Base-by-base conservation (phyloP, 2,329 filamentous ascomycete genomes). In the Westerdykella aurantiaca region DNA sequence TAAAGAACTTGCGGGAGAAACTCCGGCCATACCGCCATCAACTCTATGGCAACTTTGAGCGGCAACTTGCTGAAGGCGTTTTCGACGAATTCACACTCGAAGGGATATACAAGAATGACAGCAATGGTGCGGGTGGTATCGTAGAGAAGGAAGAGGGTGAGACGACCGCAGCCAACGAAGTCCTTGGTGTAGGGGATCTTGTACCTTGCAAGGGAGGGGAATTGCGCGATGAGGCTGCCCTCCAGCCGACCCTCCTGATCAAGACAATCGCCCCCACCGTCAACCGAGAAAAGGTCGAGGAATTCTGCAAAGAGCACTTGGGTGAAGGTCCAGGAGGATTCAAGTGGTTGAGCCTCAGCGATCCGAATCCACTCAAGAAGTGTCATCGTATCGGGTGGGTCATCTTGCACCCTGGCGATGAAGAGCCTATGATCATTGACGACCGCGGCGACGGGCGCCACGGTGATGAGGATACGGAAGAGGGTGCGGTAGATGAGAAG, bases 301-400 rank as follows among this genome's bases (percentile, higher is more conserved):
- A 83, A 2, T 96, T 97, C 60, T 95, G 90, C 69, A 93, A 89
- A 62, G 90, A 96, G 66, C 86, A 96, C 63, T 79, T 97, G 4
- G 90, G 91, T 12, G 90, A 96, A 58, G 85, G 83, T 38, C 85
- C 93, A 51, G 90, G 90, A 41, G 91, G 91, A 2, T 96, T 93
- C 72, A 94, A 91, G 63, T 97, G 91, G 83, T 76, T 98, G 5
- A 97, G 91, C 29, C 77, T 98, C 39, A 96, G 90, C 54, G 93
- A 98, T 58, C 93, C 93, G 0, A 98, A 98, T 61, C 93, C 93
- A 1, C 85, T 88, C 59, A 98, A 98, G 72, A 86, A 95, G 51
- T 98, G 90, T 61, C 93, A 98, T 64, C 85, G 93, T 17, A 97
- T 98, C 67, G 93, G 93, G 17, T 98, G 94, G 91, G 94, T 98